Percentiles rank a stretch among this genome's conserved stretches.
Conservation (phyloP, 2,329 filamentous ascomycete genomes). For the Trichoderma atrobrunneum region DNA sequence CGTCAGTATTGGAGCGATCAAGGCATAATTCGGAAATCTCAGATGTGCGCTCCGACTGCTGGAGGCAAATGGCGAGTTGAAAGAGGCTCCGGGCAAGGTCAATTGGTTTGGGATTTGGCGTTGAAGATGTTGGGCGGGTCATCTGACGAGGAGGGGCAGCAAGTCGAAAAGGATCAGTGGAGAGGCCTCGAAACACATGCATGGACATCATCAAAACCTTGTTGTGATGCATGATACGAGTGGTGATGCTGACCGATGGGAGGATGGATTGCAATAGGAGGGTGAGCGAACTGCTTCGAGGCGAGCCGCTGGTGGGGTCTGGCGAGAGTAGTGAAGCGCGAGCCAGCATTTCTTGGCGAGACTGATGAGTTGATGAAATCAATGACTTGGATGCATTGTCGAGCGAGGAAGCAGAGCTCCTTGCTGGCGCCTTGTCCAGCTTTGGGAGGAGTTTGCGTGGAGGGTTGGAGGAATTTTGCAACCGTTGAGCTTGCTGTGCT, state of each 20-base stretch:
- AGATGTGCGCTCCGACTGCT: not conserved
- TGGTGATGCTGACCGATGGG: not conserved
- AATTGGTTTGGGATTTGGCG: not conserved
- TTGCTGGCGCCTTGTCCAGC: not conserved
- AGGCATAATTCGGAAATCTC: not conserved
- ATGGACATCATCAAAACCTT: conserved; percentile 5
- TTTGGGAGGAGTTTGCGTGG: not conserved
- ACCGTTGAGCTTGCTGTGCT: not conserved
- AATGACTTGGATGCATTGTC: not conserved
- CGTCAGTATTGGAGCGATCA: not conserved
- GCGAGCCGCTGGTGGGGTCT: not conserved
- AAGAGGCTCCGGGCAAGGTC: conserved; percentile 3
- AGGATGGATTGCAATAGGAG: conserved; percentile 4
- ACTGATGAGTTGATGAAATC: not conserved
- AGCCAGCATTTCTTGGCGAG: not conserved
- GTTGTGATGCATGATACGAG: conserved; percentile 11
- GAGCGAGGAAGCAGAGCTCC: not conserved
- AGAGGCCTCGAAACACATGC: conserved; percentile 8
- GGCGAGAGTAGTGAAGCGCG: not conserved
- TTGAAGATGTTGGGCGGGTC: not conserved
- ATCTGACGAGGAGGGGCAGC: not conserved
- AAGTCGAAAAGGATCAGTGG: not conserved
- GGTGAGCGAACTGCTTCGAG: not conserved
- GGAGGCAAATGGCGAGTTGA: conserved; percentile 3
- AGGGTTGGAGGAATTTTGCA: not conserved